A percentile compares a stretch with the other conserved stretches of the same genome.
Conservation (phyloP, 2,329 filamentous ascomycete genomes). For the Nakataea oryzae region DNA sequence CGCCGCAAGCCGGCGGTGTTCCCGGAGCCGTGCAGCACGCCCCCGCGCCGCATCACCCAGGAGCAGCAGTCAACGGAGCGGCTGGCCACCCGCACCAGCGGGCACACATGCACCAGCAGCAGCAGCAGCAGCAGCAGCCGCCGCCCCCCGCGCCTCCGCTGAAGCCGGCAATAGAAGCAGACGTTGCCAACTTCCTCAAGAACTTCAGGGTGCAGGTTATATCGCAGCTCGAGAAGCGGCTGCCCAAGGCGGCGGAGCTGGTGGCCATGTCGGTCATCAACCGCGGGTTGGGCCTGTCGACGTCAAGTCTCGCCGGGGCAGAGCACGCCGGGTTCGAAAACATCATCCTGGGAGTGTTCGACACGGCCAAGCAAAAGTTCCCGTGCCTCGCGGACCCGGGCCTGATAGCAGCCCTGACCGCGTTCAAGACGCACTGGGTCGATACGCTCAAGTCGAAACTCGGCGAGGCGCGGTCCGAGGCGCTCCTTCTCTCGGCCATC, state of each 20-base stretch:
- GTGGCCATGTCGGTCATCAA: constrained; percentile 44
- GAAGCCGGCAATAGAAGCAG: constrained; percentile 29
- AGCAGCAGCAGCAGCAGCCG: background rate
- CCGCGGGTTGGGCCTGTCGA: constrained; percentile 36
- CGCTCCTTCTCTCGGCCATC: constrained; percentile 37
- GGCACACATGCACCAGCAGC: background rate
- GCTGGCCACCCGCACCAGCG: background rate
- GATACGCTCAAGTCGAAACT: constrained; percentile 28
- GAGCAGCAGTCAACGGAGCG: background rate
- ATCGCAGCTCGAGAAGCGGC: constrained; percentile 31
- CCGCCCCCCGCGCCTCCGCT: constrained; percentile 5
- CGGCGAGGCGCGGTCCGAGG: constrained; percentile 31
- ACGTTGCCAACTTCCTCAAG: constrained; percentile 29
- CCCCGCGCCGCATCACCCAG: background rate
- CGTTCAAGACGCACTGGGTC: constrained; percentile 34
- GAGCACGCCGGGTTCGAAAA: constrained; percentile 35
- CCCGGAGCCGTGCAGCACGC: background rate
- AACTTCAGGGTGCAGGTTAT: constrained; percentile 36
- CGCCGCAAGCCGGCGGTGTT: background rate
- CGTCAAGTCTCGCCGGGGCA: constrained; percentile 19
- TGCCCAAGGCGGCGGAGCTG: constrained; percentile 28
- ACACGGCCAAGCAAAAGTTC: constrained; percentile 13
- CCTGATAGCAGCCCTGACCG: constrained; percentile 28
- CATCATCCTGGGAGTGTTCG: constrained; percentile 34
- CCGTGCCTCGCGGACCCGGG: constrained; percentile 21